These are phyloP conservation scores for Huntiella savannae DNA, from an alignment of 2,329 filamentous ascomycete genomes.

Conservation along the genomic window DNA sequence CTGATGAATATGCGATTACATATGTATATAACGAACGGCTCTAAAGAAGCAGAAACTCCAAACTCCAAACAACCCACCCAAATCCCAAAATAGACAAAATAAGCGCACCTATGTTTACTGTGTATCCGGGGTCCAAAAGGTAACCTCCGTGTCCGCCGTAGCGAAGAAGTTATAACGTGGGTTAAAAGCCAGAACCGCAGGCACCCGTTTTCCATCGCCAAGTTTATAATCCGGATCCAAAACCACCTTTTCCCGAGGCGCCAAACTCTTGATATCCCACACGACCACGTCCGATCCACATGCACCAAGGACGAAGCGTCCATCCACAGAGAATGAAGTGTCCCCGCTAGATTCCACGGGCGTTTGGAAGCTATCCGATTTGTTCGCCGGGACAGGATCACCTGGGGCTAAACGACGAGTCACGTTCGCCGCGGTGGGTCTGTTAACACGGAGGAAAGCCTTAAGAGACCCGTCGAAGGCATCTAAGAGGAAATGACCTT, in stretches of 20 bases:
- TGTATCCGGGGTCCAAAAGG: conserved; percentile 61
- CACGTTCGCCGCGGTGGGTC: conserved; percentile 31
- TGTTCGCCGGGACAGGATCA: conserved; percentile 19
- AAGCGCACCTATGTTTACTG: conserved; percentile 1
- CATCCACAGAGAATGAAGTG: conserved; percentile 77
- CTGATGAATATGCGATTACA: too few species aligned
- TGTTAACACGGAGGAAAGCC: conserved; percentile 46
- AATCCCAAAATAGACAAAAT: not conserved
- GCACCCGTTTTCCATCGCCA: conserved; percentile 42
- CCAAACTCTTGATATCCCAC: conserved; percentile 51
- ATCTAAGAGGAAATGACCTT: conserved; percentile 82
- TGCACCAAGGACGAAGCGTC: conserved; percentile 74
- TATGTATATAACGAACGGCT: not conserved
- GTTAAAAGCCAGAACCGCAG: conserved; percentile 68
- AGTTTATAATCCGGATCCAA: conserved; percentile 45
- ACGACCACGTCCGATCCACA: conserved; percentile 54
- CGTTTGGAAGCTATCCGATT: conserved; percentile 18
- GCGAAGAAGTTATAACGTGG: conserved; percentile 83
- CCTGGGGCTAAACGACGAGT: conserved; percentile 34
- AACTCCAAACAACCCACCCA: not conserved
- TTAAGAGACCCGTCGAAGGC: conserved; percentile 70
- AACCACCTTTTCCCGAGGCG: conserved; percentile 34
- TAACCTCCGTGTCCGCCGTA: conserved; percentile 66
- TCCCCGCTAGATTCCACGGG: conserved; percentile 48
- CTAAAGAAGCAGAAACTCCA: not conserved